These are phyloP conservation scores for Mucor piriformis DNA, from an alignment of 371 early-diverging fungal genomes.

Conservation along the genomic window DNA sequence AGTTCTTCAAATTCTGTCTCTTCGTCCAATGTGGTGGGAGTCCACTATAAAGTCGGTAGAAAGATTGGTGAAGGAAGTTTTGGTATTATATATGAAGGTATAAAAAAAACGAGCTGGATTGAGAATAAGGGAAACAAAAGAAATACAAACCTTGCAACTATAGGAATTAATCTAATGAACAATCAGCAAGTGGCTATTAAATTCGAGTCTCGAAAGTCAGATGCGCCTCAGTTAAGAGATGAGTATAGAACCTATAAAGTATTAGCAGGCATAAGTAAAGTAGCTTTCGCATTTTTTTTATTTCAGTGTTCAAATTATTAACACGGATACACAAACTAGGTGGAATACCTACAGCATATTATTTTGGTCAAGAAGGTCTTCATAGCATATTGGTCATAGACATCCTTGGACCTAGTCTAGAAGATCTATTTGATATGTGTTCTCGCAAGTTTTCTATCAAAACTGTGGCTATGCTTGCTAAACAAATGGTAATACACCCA, in stretches of 20 bases:
- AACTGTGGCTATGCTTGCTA: constrained; percentile 94
- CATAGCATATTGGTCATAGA: constrained; percentile 96
- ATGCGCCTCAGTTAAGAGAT: constrained; percentile 93
- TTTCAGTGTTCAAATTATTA: not conserved
- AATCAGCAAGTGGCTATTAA: constrained; percentile 91
- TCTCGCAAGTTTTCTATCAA: constrained; percentile 87
- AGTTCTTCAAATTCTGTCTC: constrained; percentile 23
- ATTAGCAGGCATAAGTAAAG: constrained; percentile 75
- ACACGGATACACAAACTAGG: constrained; percentile 25
- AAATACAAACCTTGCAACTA: not conserved
- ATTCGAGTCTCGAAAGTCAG: constrained; percentile 92
- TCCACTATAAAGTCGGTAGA: constrained; percentile 90
- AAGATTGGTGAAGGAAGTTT: constrained; percentile 96
- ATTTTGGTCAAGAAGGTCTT: constrained; percentile 94
- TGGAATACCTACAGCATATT: constrained; percentile 88
- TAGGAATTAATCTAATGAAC: constrained; percentile 77
- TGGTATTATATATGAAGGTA: constrained; percentile 96
- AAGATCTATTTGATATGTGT: constrained; percentile 96
- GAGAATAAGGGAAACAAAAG: not conserved
- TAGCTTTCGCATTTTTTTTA: not conserved
- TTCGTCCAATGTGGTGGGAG: constrained; percentile 74
- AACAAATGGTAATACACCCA: constrained; percentile 86
- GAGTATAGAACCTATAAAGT: constrained; percentile 92
- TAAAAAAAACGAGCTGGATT: not conserved
- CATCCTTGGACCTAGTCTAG: constrained; percentile 92